Evolutionary conservation across 1,284 basidiomycete genomes (phyloP).

Genomic region (Ustilago bromivora): DNA sequence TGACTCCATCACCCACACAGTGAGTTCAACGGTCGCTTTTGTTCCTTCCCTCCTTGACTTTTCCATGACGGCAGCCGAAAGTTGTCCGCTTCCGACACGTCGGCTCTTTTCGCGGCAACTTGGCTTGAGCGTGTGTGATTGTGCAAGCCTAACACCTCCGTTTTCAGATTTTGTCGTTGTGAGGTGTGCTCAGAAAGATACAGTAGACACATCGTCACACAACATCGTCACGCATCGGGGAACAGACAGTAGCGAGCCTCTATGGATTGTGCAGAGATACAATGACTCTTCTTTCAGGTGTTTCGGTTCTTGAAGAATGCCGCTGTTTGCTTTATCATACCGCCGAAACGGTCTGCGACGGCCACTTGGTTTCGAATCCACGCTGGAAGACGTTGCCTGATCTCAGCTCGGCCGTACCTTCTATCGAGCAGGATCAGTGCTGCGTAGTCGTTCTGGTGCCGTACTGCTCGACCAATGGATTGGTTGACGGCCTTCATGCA

Average conservation of each 20-base stretch:
- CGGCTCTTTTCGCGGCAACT: conserved; percentile 12
- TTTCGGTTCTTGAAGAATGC: conserved; percentile 53
- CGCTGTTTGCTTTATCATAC: conserved; percentile 77
- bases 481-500: conserved; percentile 98
- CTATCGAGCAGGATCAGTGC: conserved; percentile 64
- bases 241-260: not conserved
- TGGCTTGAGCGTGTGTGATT: not conserved
- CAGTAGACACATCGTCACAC: not conserved
- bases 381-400: conserved; percentile 55
- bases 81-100: conserved; percentile 1
- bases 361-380: conserved; percentile 79
- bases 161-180: not conserved
- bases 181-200: not conserved
- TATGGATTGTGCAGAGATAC: not conserved
- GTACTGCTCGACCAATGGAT: conserved; percentile 81
- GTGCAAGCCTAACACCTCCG: not conserved
- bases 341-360: conserved; percentile 79
- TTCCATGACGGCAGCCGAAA: conserved; percentile 2
- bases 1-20: not conserved
- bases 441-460: conserved; percentile 65
- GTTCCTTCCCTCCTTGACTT: not conserved
- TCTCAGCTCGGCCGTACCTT: conserved; percentile 59
- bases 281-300: not conserved
- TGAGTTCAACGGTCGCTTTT: not conserved
- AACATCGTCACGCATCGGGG: not conserved